These are phyloP conservation scores for Sporisorium reilianum DNA, from an alignment of 1,284 basidiomycete genomes.

Conservation along the genomic window DNA sequence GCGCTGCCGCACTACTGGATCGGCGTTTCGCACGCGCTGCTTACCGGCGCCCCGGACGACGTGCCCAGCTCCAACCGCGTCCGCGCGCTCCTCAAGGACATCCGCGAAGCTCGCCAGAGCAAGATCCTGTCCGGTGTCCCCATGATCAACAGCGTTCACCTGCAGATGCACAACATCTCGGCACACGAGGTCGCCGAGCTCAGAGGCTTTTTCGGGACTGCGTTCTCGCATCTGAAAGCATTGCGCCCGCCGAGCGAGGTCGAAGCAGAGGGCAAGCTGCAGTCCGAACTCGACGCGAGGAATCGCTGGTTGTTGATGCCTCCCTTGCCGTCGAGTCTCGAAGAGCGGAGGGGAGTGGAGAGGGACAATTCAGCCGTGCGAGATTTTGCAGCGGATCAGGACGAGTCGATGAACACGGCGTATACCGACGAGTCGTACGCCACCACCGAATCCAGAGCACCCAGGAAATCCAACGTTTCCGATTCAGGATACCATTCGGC, in stretches of 20 bases:
- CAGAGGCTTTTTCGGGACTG: conserved; percentile 62
- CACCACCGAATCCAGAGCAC: neutral
- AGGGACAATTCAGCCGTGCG: neutral
- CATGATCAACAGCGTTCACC: conserved; percentile 71
- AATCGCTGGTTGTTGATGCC: conserved; percentile 19
- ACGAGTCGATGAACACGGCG: conserved; percentile 24
- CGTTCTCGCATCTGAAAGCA: conserved; percentile 55
- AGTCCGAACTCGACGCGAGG: conserved; percentile 18
- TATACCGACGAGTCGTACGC: conserved; percentile 1
- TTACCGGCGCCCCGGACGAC: conserved; percentile 80
- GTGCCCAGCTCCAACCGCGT: conserved; percentile 83
- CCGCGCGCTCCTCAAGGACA: conserved; percentile 86
- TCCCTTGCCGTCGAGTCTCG: conserved; percentile 6
- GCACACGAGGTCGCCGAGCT: conserved; percentile 65
- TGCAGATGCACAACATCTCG: conserved; percentile 71
- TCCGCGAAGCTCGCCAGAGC: conserved; percentile 91
- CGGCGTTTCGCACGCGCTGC: conserved; percentile 32
- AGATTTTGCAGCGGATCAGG: neutral
- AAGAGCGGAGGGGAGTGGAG: neutral
- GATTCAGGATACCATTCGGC: conserved; percentile 41
- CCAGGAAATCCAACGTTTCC: conserved; percentile 36
- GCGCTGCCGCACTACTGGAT: conserved; percentile 69
- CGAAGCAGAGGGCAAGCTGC: conserved; percentile 25
- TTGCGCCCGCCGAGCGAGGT: conserved; percentile 36
- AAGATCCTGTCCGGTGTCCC: conserved; percentile 86